Conservation (phyloP, 1,284 basidiomycete species). For the Ganoderma resinaceum region DNA sequence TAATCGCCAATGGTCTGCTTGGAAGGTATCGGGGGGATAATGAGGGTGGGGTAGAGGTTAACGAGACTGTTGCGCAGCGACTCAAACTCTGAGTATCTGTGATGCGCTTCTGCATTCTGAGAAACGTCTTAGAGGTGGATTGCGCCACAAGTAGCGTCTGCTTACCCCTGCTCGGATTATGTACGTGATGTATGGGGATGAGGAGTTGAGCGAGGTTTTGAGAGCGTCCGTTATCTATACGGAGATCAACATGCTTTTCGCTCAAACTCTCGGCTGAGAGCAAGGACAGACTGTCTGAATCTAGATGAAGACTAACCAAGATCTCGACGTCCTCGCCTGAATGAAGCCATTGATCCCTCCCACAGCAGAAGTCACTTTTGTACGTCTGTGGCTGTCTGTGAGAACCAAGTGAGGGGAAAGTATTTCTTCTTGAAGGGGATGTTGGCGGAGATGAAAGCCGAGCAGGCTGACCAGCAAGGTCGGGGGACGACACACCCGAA, state of each 20-base stretch:
- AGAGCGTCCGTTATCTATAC: conserved; percentile 90
- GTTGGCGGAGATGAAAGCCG: conserved; percentile 42
- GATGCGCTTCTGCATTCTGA: conserved; percentile 84
- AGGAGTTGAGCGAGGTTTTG: conserved; percentile 90
- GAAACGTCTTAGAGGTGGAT: background rate
- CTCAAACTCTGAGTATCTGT: conserved; percentile 98
- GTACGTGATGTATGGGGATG: conserved; percentile 94
- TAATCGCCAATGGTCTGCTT: conserved; percentile 98
- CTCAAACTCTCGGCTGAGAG: background rate
- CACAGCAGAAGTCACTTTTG: conserved; percentile 81
- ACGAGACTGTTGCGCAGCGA: conserved; percentile 86
- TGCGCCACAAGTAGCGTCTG: conserved; percentile 21
- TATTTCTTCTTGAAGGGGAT: conserved; percentile 49
- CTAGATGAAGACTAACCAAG: conserved; percentile 54
- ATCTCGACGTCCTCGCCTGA: conserved; percentile 84
- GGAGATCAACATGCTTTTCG: background rate
- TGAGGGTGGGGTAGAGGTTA: conserved; percentile 93
- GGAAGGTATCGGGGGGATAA: conserved; percentile 97
- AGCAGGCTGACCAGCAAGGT: conserved; percentile 42
- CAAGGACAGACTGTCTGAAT: background rate
- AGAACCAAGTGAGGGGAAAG: conserved; percentile 63
- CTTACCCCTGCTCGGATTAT: conserved; percentile 91
- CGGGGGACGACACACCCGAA: conserved; percentile 71
- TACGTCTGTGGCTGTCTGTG: conserved; percentile 57
- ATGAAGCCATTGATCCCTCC: conserved; percentile 76